Base-by-base conservation (phyloP, 768 basidiomycete genomes). In the Tricholoma flavovirens region DNA sequence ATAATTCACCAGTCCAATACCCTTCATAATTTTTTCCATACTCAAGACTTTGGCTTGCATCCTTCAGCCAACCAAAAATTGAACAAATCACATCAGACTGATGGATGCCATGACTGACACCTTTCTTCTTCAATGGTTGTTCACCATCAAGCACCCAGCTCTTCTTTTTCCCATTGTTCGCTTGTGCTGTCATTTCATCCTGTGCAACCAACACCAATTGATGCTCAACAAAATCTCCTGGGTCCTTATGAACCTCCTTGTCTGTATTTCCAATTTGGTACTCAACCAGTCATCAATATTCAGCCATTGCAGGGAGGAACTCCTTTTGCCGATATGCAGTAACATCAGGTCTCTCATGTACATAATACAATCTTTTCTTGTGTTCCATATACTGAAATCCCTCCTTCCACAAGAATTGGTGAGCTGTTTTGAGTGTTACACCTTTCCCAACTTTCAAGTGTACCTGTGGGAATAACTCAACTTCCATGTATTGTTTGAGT, bases 151-250 rank as follows among this genome's bases (percentile, higher is more conserved):
- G 55, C 3, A 75, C 67, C 75, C 73, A 77, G 22, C 57, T 64
- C 54, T 64, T 67, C 49, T 56, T 64, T 21, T 51, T 35, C n/a
- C 61, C 62, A 64, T 76, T 67, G 61, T 78, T 68, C 36, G 71
- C 66, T 53, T 78, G 74, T 1, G 68, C 66, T 5, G 71, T 75
- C n/a, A n/a, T n/a, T n/a, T n/a, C n/a, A n/a, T n/a, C n/a, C n/a
- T n/a, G n/a, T n/a, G n/a, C n/a, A n/a, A n/a, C n/a, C n/a, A n/a
- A n/a, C n/a, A n/a, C n/a, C n/a, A n/a, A n/a, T n/a, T n/a, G n/a
- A n/a, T n/a, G n/a, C n/a, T n/a, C n/a, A n/a, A n/a, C n/a, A n/a
- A n/a, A n/a, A n/a, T n/a, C n/a, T n/a, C n/a, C n/a, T 68, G 72
- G 75, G 55, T 77, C 70, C 58, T 73, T 75, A 59, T 69, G 75